phyloP scores from a whole-genome alignment of 2,329 filamentous ascomycete genomes.

The Aureobasidium vineae region DNA sequence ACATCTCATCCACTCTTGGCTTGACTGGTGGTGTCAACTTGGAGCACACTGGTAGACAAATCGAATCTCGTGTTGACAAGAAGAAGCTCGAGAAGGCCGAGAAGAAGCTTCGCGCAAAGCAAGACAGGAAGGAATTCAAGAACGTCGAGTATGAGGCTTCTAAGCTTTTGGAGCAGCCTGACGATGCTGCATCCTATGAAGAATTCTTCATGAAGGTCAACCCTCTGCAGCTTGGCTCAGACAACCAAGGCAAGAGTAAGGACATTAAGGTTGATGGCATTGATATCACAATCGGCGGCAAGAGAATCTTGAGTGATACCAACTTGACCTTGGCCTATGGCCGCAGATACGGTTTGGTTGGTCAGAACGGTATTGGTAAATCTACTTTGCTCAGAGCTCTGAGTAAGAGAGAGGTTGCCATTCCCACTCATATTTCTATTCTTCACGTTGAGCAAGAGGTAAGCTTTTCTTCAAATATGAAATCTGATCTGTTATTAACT shows the following conservation, averaged over 20 bases:
- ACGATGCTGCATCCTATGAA: conserved; percentile 88
- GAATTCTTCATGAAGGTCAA: conserved; percentile 99
- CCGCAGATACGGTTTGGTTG: conserved; percentile 92
- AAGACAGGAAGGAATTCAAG: conserved; percentile 98
- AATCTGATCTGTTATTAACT: conserved; percentile 39
- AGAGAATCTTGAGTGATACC: conserved; percentile 87
- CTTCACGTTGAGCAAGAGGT: conserved; percentile 93
- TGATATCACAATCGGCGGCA: conserved; percentile 87
- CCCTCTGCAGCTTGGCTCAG: conserved; percentile 79
- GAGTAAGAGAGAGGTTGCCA: conserved; percentile 87
- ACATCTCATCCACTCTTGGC: conserved; percentile 93
- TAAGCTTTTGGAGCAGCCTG: conserved; percentile 76
- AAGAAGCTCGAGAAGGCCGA: conserved; percentile 99
- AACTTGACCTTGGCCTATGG: conserved; percentile 87
- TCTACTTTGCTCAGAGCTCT: conserved; percentile 88
- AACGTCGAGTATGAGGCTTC: conserved; percentile 98
- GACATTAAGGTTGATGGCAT: conserved; percentile 98
- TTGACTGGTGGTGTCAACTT: conserved; percentile 84
- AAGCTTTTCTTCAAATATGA: conserved; percentile 50
- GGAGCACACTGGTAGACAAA: conserved; percentile 87
- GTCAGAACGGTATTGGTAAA: conserved; percentile 94
- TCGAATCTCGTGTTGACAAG: conserved; percentile 94
- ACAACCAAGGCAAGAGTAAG: conserved; percentile 78
- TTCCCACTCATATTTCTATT: conserved; percentile 97
- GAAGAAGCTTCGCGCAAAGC: conserved; percentile 94